These are phyloP conservation scores for Martiniozyma asiatica DNA, from an alignment of 1,139 yeast genomes.

Conservation along the genomic window DNA sequence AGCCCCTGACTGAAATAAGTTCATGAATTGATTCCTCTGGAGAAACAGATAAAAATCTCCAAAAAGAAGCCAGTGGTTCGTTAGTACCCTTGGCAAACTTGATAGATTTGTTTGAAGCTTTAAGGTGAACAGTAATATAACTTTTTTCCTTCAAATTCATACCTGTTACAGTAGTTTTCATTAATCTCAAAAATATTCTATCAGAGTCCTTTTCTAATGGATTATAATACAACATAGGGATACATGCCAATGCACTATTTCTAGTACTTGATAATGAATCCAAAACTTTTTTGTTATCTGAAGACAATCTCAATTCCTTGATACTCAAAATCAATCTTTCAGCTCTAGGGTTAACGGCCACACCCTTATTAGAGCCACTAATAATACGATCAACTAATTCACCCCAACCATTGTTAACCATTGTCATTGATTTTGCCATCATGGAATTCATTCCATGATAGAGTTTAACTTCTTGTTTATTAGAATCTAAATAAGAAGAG, in stretches of 20 bases:
- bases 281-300: conserved; percentile 6
- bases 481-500: conserved; percentile 40
- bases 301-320: conserved; percentile 45
- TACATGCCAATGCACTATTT: conserved; percentile 37
- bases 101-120: conserved; percentile 35
- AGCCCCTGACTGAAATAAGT: conserved; percentile 37
- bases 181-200: conserved; percentile 45
- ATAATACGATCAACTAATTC: conserved; percentile 71
- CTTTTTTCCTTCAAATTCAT: conserved; percentile 26
- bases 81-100: conserved; percentile 60
- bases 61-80: conserved; percentile 37
- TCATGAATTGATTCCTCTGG: conserved; percentile 41
- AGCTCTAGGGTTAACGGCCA: conserved; percentile 75
- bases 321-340: conserved; percentile 59
- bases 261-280: conserved; percentile 18
- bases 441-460: conserved; percentile 22
- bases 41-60: conserved; percentile 73
- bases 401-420: conserved; percentile 76
- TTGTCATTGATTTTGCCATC: conserved; percentile 22
- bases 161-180: conserved; percentile 31
- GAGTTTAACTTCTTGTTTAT: conserved; percentile 15
- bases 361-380: conserved; percentile 64
- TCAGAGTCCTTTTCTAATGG: conserved; percentile 51
- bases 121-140: conserved; percentile 23
- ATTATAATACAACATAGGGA: conserved; percentile 53